phyloP scores from a whole-genome alignment of 257 asterid genomes.

The Penstemon davidsonii region DNA sequence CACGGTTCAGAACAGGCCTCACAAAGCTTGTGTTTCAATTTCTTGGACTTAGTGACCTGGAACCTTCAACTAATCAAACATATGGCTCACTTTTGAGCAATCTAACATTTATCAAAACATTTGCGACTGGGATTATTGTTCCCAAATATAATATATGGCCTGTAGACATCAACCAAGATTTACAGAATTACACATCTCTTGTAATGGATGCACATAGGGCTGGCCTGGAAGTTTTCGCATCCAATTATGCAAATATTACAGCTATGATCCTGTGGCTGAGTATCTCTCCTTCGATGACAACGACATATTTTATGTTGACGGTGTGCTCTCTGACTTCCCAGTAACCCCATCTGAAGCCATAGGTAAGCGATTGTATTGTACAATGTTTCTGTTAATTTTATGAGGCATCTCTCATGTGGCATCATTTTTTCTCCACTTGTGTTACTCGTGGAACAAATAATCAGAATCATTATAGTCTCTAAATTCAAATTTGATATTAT shows the following conservation, averaged over 20 bases:
- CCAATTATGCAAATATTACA: conserved; percentile 61
- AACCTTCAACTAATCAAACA: conserved; percentile 78
- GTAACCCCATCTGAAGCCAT: conserved; percentile 62
- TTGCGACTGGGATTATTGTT: conserved; percentile 81
- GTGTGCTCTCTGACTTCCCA: conserved; percentile 82
- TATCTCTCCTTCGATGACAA: conserved; percentile 66
- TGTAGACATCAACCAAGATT: conserved; percentile 42
- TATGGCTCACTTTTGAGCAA: conserved; percentile 60
- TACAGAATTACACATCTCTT: conserved; percentile 48
- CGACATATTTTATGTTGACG: conserved; percentile 77
- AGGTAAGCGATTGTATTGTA: conserved; percentile 45
- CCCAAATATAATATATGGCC: conserved; percentile 79
- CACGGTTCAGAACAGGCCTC: conserved; percentile 47
- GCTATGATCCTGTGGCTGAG: conserved; percentile 81
- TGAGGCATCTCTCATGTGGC: neutral
- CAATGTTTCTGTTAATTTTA: neutral
- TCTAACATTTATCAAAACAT: conserved; percentile 65
- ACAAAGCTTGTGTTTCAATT: conserved; percentile 76
- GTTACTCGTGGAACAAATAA: neutral
- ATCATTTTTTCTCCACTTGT: conserved; percentile 8
- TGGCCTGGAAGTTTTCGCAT: conserved; percentile 75
- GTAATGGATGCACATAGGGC: conserved; percentile 72
- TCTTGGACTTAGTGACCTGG: conserved; percentile 45
- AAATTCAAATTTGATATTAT: neutral
- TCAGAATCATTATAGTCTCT: neutral